phyloP scores from a whole-genome alignment of 2,329 filamentous ascomycete species.

The Fusarium sterilihyphosum region DNA sequence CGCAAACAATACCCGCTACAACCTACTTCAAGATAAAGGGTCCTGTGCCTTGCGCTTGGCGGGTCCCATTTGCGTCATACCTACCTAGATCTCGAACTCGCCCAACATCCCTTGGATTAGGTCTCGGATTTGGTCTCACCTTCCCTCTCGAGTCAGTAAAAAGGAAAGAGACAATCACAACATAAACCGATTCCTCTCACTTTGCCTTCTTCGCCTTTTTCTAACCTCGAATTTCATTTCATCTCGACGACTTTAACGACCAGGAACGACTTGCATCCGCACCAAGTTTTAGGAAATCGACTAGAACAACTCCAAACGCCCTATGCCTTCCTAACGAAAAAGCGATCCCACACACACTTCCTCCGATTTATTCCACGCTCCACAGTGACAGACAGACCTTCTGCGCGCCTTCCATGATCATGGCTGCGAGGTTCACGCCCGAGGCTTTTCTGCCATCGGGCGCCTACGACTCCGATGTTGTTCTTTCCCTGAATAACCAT shows the following conservation, averaged over 20 bases:
- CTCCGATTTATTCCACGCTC: constrained; percentile 33
- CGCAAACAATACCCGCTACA: constrained; percentile 20
- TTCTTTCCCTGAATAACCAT: constrained; percentile 31
- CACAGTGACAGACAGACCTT: constrained; percentile 10
- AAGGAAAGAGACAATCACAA: not conserved
- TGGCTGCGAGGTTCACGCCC: constrained; percentile 40
- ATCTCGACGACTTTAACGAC: constrained; percentile 3
- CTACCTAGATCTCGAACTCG: constrained; percentile 25
- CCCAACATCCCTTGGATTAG: constrained; percentile 25
- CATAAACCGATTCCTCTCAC: not conserved
- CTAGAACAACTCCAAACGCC: constrained; percentile 16
- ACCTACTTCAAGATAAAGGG: constrained; percentile 34
- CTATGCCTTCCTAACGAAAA: constrained; percentile 37
- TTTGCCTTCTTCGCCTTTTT: not conserved
- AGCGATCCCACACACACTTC: constrained; percentile 17
- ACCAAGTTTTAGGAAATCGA: constrained; percentile 13
- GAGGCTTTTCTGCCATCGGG: constrained; percentile 44
- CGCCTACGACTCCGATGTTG: constrained; percentile 37
- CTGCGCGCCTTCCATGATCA: constrained; percentile 31
- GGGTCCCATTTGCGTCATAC: constrained; percentile 42
- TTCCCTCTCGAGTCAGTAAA: constrained; percentile 11
- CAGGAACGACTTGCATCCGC: not conserved
- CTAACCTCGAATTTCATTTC: not conserved
- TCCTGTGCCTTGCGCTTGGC: constrained; percentile 40
- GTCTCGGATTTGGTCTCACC: constrained; percentile 20